Evolutionary conservation across 1,139 yeast species (phyloP).

Genomic region (Geotrichum histeridarum): DNA sequence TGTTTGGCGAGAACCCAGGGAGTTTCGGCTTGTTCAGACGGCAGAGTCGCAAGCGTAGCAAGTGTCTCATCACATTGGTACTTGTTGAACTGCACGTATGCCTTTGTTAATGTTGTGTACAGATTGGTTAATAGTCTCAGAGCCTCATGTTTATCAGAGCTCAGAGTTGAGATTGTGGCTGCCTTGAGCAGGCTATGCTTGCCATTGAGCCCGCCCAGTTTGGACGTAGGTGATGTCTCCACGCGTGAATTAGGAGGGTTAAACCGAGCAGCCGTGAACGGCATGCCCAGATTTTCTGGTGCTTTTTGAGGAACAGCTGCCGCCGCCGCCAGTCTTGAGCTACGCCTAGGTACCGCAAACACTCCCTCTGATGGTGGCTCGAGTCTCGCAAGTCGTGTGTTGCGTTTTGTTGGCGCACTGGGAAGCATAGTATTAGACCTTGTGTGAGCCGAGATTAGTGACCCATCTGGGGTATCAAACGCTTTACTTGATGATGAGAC

Average conservation of each 20-base stretch:
- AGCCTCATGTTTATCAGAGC: slow-evolving; percentile 14
- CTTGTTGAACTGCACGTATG: slow-evolving; percentile 56
- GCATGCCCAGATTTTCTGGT: neutral
- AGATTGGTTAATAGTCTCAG: slow-evolving; percentile 41
- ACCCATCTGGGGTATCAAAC: slow-evolving; percentile 8
- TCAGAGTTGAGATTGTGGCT: slow-evolving; percentile 6
- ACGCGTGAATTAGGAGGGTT: neutral
- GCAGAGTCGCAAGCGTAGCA: slow-evolving; percentile 56
- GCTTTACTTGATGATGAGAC: neutral
- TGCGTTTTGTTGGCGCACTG: slow-evolving; percentile 11
- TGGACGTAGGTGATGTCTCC: slow-evolving; percentile 2
- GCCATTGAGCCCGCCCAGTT: slow-evolving; percentile 1
- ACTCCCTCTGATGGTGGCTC: neutral
- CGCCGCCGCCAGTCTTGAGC: slow-evolving; percentile 15
- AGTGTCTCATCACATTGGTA: slow-evolving; percentile 82
- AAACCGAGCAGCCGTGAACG: neutral
- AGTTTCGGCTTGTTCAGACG: slow-evolving; percentile 60
- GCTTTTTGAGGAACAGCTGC: neutral
- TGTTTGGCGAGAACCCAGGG: slow-evolving; percentile 83
- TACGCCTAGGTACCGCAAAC: slow-evolving; percentile 11
- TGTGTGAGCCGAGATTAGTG: slow-evolving; percentile 1
- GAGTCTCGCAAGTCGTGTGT: neutral
- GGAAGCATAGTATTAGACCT: slow-evolving; percentile 4
- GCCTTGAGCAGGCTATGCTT: slow-evolving; percentile 7
- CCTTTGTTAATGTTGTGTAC: slow-evolving; percentile 60